Evolutionary conservation across 768 basidiomycete genomes (phyloP).

Genomic region (Mycena kentingensis): DNA sequence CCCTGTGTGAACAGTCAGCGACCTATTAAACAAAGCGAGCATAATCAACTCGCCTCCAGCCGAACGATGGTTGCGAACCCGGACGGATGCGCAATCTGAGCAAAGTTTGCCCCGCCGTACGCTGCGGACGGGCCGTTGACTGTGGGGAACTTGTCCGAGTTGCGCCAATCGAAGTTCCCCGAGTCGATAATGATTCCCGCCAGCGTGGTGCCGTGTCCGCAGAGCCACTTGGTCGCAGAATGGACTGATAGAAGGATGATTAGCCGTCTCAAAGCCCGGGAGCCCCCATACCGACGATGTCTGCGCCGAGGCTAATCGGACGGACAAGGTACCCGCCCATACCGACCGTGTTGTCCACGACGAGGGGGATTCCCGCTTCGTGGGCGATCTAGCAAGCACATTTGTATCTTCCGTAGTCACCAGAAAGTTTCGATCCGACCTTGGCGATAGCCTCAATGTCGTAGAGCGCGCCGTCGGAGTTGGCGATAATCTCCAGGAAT

Average conservation of each 20-base stretch:
- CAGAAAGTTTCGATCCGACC: conserved; percentile 27
- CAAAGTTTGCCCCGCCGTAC: conserved; percentile 55
- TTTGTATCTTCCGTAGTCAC: background rate
- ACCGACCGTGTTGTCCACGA: conserved; percentile 69
- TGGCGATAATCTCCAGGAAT: conserved; percentile 63
- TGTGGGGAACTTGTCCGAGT: conserved; percentile 52
- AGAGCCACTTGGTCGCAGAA: conserved; percentile 67
- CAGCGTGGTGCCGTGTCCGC: conserved; percentile 61
- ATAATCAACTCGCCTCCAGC: conserved; percentile 24
- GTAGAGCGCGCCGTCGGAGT: conserved; percentile 59
- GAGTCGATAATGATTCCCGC: conserved; percentile 59
- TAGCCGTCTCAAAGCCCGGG: conserved; percentile 47
- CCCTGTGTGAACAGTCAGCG: background rate
- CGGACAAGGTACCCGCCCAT: conserved; percentile 68
- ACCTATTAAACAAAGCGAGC: background rate
- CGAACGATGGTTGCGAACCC: conserved; percentile 56
- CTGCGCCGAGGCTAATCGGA: conserved; percentile 75
- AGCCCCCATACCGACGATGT: conserved; percentile 79
- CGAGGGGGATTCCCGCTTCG: conserved; percentile 56
- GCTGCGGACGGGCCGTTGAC: conserved; percentile 58
- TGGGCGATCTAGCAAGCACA: conserved; percentile 52
- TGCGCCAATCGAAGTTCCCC: conserved; percentile 53
- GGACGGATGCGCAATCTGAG: conserved; percentile 46
- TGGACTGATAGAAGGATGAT: conserved; percentile 39
- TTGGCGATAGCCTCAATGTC: conserved; percentile 60